These are phyloP conservation scores for Cokeromyces recurvatus DNA, from an alignment of 371 early-diverging fungal species.

Conservation along the genomic window DNA sequence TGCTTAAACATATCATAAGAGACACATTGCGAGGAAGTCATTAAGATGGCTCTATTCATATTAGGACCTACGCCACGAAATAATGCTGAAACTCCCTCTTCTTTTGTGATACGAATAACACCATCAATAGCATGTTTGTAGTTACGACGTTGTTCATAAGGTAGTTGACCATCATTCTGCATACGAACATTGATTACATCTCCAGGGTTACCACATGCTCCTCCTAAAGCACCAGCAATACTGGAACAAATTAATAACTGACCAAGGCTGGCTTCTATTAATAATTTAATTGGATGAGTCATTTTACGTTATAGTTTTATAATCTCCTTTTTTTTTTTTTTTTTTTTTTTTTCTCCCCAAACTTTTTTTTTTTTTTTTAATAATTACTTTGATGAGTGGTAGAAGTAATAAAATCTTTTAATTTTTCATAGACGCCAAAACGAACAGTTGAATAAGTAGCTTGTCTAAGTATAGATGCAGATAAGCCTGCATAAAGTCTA, in stretches of 20 bases:
- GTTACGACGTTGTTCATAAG: conserved; percentile 58
- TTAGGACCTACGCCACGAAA: conserved; percentile 75
- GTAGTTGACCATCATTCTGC: conserved; percentile 81
- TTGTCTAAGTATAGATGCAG: conserved; percentile 72
- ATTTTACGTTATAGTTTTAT: not conserved
- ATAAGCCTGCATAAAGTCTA: conserved; percentile 67
- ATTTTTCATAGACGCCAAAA: conserved; percentile 70
- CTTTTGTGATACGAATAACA: conserved; percentile 55
- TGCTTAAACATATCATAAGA: conserved; percentile 74
- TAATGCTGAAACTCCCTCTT: conserved; percentile 63
- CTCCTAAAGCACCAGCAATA: conserved; percentile 74
- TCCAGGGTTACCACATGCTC: conserved; percentile 78
- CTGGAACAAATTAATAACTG: conserved; percentile 60
- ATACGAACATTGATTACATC: conserved; percentile 82
- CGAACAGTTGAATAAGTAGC: conserved; percentile 78
- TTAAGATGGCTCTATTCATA: conserved; percentile 70
- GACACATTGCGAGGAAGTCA: conserved; percentile 74
- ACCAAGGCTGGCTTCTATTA: conserved; percentile 11
- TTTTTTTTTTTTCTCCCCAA: no score
- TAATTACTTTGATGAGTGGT: conserved; percentile 48
- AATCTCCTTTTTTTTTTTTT: not conserved
- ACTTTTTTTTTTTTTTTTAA: not conserved
- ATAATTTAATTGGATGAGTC: conserved; percentile 17
- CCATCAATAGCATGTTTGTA: conserved; percentile 79
- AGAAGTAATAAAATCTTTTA: conserved; percentile 46